Percentiles rank a stretch among this genome's conserved stretches.
Conservation (phyloP, 108 stramenopile genomes). For the Nitzschia palea region DNA sequence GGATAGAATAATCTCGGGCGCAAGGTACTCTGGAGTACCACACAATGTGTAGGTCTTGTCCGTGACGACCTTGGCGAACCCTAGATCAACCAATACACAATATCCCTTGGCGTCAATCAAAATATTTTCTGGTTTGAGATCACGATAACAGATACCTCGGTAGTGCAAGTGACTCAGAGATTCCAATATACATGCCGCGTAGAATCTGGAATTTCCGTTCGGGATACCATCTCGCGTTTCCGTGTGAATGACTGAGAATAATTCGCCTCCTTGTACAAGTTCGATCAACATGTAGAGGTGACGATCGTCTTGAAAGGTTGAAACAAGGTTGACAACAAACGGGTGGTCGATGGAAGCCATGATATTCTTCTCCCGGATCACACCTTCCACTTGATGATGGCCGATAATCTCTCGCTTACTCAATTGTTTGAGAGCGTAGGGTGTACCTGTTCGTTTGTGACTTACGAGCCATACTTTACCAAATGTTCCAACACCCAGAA, state of each 20-base stretch:
- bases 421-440: constrained; percentile 92
- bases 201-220: constrained; percentile 85
- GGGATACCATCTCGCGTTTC: constrained; percentile 90
- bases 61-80: constrained; percentile 97
- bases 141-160: constrained; percentile 91
- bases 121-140: constrained; percentile 91
- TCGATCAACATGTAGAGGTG: constrained; percentile 91
- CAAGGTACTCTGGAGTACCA: constrained; percentile 98
- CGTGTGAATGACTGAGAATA: constrained; percentile 93
- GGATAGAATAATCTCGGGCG: constrained; percentile 97
- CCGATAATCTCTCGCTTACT: constrained; percentile 95
- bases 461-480: constrained; percentile 98
- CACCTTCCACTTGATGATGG: constrained; percentile 95
- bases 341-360: constrained; percentile 91
- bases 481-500: constrained; percentile 98
- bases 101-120: constrained; percentile 89
- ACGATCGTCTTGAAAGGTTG: constrained; percentile 88
- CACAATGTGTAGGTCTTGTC: constrained; percentile 98
- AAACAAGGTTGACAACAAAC: constrained; percentile 90
- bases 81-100: constrained; percentile 98
- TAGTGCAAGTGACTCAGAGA: constrained; percentile 74
- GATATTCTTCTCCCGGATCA: constrained; percentile 90
- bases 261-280: constrained; percentile 91
- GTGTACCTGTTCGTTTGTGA: constrained; percentile 75
- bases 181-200: constrained; percentile 82